Evolutionary conservation across 148 eudicot genomes (phyloP).

Genomic region (Rhododendron vialii): DNA sequence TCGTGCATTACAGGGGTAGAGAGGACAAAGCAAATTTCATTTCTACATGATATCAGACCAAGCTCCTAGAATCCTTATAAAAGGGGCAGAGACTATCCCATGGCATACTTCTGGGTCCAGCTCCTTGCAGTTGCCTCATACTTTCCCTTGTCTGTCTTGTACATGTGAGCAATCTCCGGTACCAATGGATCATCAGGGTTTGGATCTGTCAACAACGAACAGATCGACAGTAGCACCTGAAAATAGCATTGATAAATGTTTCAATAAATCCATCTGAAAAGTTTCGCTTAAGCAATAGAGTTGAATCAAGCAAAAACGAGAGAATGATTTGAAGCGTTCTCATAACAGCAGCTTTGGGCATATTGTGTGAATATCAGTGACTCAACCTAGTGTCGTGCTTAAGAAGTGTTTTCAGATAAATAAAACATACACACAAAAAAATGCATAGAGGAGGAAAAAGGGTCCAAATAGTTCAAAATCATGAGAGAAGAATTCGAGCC

Average conservation of each 20-base stretch:
- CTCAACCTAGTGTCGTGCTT: neutral
- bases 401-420: neutral
- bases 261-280: neutral
- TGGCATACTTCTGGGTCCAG: slow-evolving; percentile 79
- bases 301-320: neutral
- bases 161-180: slow-evolving; percentile 75
- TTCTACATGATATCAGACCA: slow-evolving; percentile 11
- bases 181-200: slow-evolving; percentile 68
- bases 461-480: neutral
- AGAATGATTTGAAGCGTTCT: neutral
- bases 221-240: slow-evolving; percentile 66
- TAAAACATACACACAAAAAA: too few species aligned
- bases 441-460: neutral
- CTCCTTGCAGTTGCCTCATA: slow-evolving; percentile 66
- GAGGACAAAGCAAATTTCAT: neutral
- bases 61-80: neutral
- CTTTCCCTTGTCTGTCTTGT: slow-evolving; percentile 56
- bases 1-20: slow-evolving; percentile 13
- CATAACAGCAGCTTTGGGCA: neutral
- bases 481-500: neutral
- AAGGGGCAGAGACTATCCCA: slow-evolving; percentile 37
- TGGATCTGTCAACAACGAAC: slow-evolving; percentile 63
- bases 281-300: neutral
- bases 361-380: neutral
- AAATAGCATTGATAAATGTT: neutral